A percentile compares a stretch with the other conserved stretches of the same genome.
These are phyloP conservation scores for Solanum chacoense DNA, from an alignment of 305 asterid genomes.

Conservation along the genomic window DNA sequence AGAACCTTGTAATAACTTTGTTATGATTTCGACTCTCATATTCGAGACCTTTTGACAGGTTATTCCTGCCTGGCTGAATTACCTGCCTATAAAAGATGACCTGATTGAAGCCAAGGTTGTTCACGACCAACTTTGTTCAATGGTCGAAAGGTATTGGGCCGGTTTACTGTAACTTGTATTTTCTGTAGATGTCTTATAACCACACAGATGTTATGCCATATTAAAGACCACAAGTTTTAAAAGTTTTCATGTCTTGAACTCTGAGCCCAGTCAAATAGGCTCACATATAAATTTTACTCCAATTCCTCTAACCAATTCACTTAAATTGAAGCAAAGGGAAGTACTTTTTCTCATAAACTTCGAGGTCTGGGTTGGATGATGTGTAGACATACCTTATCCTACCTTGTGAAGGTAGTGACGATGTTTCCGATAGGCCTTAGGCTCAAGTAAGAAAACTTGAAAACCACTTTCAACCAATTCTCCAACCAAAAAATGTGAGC, in stretches of 20 bases:
- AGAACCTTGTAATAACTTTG: not conserved
- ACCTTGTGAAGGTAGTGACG: not conserved
- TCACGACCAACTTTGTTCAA: constrained; percentile 25
- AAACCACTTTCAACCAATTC: not conserved
- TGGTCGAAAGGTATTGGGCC: constrained; percentile 17
- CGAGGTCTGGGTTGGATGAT: not conserved
- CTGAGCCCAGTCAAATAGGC: not conserved
- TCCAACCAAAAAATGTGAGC: not conserved
- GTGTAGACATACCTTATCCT: not conserved
- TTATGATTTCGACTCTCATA: not conserved
- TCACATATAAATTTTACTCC: not conserved
- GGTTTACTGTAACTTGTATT: not conserved
- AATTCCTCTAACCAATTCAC: not conserved
- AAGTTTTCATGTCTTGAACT: not conserved
- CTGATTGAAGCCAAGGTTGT: constrained; percentile 21
- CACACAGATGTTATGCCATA: not conserved
- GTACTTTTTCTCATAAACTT: not conserved
- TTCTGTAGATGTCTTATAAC: not conserved
- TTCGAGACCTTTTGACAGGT: constrained; percentile 1
- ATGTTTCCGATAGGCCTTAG: not conserved
- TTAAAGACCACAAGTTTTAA: not conserved
- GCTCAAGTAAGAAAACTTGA: not conserved
- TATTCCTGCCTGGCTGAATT: constrained; percentile 23
- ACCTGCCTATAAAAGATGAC: constrained; percentile 19
- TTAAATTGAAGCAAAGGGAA: not conserved